phyloP scores from a whole-genome alignment of 345 rosid species.

The Sisymbrium altissimum region DNA sequence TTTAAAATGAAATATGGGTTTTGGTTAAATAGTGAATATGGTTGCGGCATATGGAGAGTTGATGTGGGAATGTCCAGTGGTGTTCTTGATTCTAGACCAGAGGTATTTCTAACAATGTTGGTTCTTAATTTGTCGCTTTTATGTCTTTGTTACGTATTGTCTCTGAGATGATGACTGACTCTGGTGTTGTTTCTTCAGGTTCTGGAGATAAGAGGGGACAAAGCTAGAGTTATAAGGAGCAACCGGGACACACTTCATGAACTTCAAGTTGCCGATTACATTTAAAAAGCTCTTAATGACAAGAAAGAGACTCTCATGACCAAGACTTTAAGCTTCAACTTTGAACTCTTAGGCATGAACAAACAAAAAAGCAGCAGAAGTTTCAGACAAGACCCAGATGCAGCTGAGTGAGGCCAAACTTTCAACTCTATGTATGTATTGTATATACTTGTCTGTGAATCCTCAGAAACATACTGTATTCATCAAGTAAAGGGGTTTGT shows the following conservation, averaged over 20 bases:
- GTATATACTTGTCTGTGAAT: slow-evolving; percentile 9
- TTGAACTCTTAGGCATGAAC: neutral
- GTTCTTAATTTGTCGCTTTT: neutral
- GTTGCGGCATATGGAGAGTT: slow-evolving; percentile 80
- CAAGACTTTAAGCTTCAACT: neutral
- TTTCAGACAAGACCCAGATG: neutral
- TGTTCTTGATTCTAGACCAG: slow-evolving; percentile 83
- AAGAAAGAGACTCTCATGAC: neutral
- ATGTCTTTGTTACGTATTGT: neutral
- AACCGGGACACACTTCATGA: slow-evolving; percentile 42
- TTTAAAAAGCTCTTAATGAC: slow-evolving; percentile 23
- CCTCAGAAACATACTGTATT: neutral
- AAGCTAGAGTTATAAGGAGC: slow-evolving; percentile 69
- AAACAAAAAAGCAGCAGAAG: neutral
- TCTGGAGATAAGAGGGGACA: slow-evolving; percentile 64
- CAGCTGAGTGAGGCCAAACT: neutral
- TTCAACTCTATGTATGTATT: slow-evolving; percentile 12
- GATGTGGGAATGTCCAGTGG: slow-evolving; percentile 99
- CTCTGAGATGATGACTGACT: neutral
- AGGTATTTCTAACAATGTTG: slow-evolving; percentile 51
- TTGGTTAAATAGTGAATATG: slow-evolving; percentile 50
- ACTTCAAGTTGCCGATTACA: slow-evolving; percentile 54
- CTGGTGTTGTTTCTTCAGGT: slow-evolving; percentile 45
- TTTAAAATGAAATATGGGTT: neutral
- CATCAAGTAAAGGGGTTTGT: slow-evolving; percentile 3